Conservation (phyloP, 345 rosid species). For the Stellera chamaejasme region DNA sequence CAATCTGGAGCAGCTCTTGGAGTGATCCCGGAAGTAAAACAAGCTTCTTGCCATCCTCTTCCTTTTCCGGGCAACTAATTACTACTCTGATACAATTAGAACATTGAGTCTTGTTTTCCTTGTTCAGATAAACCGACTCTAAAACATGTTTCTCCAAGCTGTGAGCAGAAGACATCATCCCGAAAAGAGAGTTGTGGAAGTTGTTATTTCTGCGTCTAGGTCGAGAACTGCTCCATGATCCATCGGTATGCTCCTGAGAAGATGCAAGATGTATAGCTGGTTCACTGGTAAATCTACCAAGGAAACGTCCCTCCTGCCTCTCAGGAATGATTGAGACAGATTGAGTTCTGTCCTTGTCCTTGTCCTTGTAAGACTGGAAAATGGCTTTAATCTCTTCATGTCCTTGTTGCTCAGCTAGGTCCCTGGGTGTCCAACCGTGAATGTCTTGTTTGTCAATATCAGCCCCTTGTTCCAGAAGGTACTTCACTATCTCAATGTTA, state of each 20-base stretch:
- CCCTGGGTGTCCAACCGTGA: slow-evolving; percentile 61
- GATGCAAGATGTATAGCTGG: slow-evolving; percentile 44
- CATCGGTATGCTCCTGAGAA: slow-evolving; percentile 27
- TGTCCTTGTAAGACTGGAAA: slow-evolving; percentile 24
- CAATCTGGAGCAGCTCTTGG: slow-evolving; percentile 51
- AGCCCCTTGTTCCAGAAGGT: slow-evolving; percentile 61
- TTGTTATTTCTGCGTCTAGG: slow-evolving; percentile 51
- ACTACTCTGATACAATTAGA: slow-evolving; percentile 40
- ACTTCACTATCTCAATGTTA: slow-evolving; percentile 55
- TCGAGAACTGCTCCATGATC: slow-evolving; percentile 34
- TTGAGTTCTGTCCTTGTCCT: slow-evolving; percentile 22
- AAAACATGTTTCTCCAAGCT: slow-evolving; percentile 25
- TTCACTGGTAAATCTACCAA: slow-evolving; percentile 71
- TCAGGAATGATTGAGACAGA: slow-evolving; percentile 36
- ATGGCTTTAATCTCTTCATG: slow-evolving; percentile 62
- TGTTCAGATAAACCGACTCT: slow-evolving; percentile 20
- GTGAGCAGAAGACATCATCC: slow-evolving; percentile 60
- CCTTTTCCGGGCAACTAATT: slow-evolving; percentile 54
- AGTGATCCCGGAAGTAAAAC: slow-evolving; percentile 52
- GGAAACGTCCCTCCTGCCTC: slow-evolving; percentile 32
- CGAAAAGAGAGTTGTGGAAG: slow-evolving; percentile 67
- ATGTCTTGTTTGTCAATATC: slow-evolving; percentile 49
- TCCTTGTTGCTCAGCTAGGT: slow-evolving; percentile 82
- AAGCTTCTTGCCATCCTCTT: slow-evolving; percentile 41
- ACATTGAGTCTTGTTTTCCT: slow-evolving; percentile 4